Evolutionary conservation across 2,329 filamentous ascomycete genomes (phyloP).

Genomic region (Penicillium sp.): DNA sequence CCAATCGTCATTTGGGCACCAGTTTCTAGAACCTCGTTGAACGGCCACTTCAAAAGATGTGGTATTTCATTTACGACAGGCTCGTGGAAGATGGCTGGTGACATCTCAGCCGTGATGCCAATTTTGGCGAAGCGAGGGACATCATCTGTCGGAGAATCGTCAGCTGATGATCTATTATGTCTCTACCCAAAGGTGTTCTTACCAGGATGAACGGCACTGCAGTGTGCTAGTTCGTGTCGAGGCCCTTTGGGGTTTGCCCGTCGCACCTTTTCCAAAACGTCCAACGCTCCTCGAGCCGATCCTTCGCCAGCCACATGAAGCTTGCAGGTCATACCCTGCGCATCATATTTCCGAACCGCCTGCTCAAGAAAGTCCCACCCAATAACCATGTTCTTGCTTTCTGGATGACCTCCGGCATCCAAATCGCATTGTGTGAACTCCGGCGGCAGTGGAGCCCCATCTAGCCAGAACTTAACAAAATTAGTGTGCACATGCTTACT

Average conservation of each 20-base stretch:
- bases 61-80: slow-evolving; percentile 32
- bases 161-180: no score
- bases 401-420: slow-evolving; percentile 27
- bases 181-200: slow-evolving; percentile 20
- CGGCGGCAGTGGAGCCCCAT: slow-evolving; percentile 38
- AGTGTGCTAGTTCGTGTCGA: slow-evolving; percentile 30
- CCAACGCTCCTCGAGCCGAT: slow-evolving; percentile 33
- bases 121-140: slow-evolving; percentile 31
- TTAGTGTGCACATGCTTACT: slow-evolving; percentile 34
- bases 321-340: slow-evolving; percentile 37
- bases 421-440: slow-evolving; percentile 34
- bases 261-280: slow-evolving; percentile 33
- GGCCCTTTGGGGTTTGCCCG: slow-evolving; percentile 31
- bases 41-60: slow-evolving; percentile 33
- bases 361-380: slow-evolving; percentile 21
- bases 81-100: slow-evolving; percentile 22
- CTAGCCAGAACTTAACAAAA: slow-evolving; percentile 42
- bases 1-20: slow-evolving; percentile 37
- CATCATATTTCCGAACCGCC: slow-evolving; percentile 34
- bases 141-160: slow-evolving; percentile 25
- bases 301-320: slow-evolving; percentile 39
- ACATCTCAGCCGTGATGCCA: slow-evolving; percentile 41
- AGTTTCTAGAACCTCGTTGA: slow-evolving; percentile 29
- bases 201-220: no score
- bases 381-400: slow-evolving; percentile 25